Percentiles rank a stretch among this genome's conserved stretches.
These are phyloP conservation scores for Phlebiopsis flavidoalba DNA, from an alignment of 768 basidiomycete species.

Conservation along the genomic window DNA sequence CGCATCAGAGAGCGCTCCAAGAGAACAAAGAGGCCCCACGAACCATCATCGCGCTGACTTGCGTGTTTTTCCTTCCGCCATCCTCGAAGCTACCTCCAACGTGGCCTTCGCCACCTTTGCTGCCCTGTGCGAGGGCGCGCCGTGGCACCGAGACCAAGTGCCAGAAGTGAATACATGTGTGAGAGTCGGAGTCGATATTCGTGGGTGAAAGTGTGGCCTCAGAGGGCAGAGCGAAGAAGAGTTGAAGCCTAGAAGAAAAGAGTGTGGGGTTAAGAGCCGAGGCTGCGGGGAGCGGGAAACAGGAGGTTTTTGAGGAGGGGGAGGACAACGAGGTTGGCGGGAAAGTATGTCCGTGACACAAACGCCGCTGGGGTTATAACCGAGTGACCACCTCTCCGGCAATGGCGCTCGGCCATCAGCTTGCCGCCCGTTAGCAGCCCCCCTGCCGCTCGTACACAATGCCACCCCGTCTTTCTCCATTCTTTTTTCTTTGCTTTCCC, in stretches of 20 bases:
- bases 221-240: background rate
- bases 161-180: constrained; percentile 26
- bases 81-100: constrained; percentile 24
- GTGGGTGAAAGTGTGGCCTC: background rate
- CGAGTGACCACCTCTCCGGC: background rate
- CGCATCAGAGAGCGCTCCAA: background rate
- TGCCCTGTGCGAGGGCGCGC: constrained; percentile 16
- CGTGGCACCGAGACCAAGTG: constrained; percentile 37
- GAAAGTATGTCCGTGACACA: background rate
- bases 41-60: constrained; percentile 53
- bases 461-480: background rate
- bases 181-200: background rate
- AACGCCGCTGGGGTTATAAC: background rate
- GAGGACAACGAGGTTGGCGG: background rate
- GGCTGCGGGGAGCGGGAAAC: background rate
- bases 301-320: background rate
- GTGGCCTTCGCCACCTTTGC: constrained; percentile 8
- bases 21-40: background rate
- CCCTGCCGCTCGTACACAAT: background rate
- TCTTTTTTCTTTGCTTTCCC: background rate
- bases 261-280: background rate
- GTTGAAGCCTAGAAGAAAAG: background rate
- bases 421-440: background rate
- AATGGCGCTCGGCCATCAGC: background rate
- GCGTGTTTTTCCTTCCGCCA: constrained; percentile 34